Evolutionary conservation across 768 basidiomycete genomes (phyloP).

Genomic region (Lactarius vividus): DNA sequence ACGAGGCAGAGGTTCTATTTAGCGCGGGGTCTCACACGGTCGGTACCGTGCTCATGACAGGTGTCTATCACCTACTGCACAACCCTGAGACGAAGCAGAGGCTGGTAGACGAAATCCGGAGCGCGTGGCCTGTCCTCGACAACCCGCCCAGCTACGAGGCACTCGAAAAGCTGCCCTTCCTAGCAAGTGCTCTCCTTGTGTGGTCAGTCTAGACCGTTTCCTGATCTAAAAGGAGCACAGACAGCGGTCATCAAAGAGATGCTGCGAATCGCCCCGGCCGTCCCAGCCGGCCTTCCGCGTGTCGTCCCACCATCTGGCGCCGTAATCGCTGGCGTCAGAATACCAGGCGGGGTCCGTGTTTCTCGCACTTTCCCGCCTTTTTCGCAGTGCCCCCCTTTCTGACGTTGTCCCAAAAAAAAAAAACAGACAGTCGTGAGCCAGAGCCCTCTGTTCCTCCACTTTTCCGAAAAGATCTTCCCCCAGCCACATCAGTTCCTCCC

Average conservation of each 20-base stretch:
- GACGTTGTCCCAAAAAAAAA: background rate
- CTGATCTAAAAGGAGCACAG: constrained; percentile 5
- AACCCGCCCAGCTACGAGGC: constrained; percentile 16
- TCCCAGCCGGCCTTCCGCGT: constrained; percentile 18
- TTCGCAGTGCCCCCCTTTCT: background rate
- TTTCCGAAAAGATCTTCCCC: constrained; percentile 23
- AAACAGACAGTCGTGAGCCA: constrained; percentile 19
- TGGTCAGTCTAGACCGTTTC: background rate
- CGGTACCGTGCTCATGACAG: constrained; percentile 17
- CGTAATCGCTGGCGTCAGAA: constrained; percentile 8
- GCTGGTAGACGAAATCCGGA: constrained; percentile 9
- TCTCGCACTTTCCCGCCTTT: background rate
- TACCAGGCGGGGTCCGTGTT: constrained; percentile 23
- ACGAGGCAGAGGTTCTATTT: constrained; percentile 19
- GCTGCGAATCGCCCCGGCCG: constrained; percentile 3
- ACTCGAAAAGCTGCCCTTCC: constrained; percentile 18
- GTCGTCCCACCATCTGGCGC: constrained; percentile 18
- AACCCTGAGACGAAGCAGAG: constrained; percentile 3
- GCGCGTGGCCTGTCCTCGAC: constrained; percentile 15
- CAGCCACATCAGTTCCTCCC: constrained; percentile 25
- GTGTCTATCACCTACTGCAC: constrained; percentile 12
- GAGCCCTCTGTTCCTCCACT: constrained; percentile 19
- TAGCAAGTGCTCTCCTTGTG: constrained; percentile 9
- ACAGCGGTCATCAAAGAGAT: constrained; percentile 22
- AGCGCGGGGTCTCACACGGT: constrained; percentile 21